phyloP scores from a whole-genome alignment of 2,329 filamentous ascomycete species.

The Elsinoe perseae region DNA sequence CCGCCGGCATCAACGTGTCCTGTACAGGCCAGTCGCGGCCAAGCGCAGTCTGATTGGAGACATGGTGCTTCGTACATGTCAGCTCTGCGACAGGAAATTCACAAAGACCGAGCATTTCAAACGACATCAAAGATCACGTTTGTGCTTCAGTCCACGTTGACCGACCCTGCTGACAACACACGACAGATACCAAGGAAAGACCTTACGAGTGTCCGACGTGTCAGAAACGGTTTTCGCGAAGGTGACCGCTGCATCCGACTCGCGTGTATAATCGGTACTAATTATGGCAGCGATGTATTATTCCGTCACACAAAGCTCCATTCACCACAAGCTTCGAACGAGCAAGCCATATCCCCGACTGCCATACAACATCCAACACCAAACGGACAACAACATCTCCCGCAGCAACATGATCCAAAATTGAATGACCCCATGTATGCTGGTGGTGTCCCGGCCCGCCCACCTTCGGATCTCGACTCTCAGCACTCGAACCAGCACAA shows the following conservation, averaged over 20 bases:
- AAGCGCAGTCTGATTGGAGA: conserved; percentile 12
- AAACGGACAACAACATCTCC: conserved; percentile 8
- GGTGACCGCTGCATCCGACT: conserved; percentile 31
- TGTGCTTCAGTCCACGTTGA: conserved; percentile 23
- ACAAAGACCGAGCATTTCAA: conserved; percentile 51
- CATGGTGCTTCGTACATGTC: conserved; percentile 20
- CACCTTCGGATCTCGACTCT: conserved; percentile 9
- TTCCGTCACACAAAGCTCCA: conserved; percentile 47
- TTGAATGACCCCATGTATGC: neutral
- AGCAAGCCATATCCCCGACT: conserved; percentile 31
- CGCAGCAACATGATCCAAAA: neutral
- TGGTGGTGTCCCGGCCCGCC: neutral
- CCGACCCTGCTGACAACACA: conserved; percentile 21
- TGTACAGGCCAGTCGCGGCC: neutral
- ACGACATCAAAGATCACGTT: conserved; percentile 49
- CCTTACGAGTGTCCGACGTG: conserved; percentile 48
- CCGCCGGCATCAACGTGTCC: neutral
- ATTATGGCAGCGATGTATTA: conserved; percentile 38
- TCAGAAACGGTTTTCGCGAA: conserved; percentile 48
- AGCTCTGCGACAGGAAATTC: conserved; percentile 45
- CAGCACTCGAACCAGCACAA: conserved; percentile 1
- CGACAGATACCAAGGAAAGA: conserved; percentile 46
- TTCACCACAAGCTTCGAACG: conserved; percentile 27
- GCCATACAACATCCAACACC: conserved; percentile 26
- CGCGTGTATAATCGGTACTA: conserved; percentile 22